A percentile compares a stretch with the other conserved stretches of the same genome.
Evolutionary conservation across 1,139 yeast genomes (phyloP).

Genomic region (Diutina neorugosa): DNA sequence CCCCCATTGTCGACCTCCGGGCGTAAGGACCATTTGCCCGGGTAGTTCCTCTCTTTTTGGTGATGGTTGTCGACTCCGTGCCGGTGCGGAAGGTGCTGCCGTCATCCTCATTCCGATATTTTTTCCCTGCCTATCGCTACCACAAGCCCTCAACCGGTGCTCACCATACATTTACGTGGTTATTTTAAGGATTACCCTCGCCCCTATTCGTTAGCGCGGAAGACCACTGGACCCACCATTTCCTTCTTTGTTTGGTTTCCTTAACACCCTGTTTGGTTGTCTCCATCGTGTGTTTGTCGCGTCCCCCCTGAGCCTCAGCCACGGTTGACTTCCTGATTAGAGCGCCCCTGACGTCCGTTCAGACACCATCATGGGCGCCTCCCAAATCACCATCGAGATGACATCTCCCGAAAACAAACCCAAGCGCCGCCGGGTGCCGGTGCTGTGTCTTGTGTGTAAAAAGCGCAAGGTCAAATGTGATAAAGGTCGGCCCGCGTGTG

Average conservation of each 20-base stretch:
- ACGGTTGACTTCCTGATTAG: neutral
- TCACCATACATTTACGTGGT: neutral
- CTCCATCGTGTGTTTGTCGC: too few species aligned
- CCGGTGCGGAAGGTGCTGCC: neutral
- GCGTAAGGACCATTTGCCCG: too few species aligned
- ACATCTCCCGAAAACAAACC: neutral
- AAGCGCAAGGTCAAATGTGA: conserved; percentile 36
- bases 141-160: too few species aligned
- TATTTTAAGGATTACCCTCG: too few species aligned
- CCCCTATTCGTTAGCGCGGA: too few species aligned
- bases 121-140: neutral
- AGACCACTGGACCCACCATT: too few species aligned
- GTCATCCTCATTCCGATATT: neutral
- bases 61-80: too few species aligned
- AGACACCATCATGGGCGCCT: neutral
- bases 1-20: too few species aligned
- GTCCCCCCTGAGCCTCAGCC: too few species aligned
- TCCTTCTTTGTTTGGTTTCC: too few species aligned
- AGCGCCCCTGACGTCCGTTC: neutral
- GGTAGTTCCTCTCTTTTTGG: too few species aligned
- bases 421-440: conserved; percentile 4
- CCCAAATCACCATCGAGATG: neutral
- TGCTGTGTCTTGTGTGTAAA: neutral
- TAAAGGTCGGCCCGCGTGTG: conserved; percentile 27
- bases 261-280: too few species aligned